Evolutionary conservation across 108 stramenopile species (phyloP).

Genomic region (Skeletonema costatum): DNA sequence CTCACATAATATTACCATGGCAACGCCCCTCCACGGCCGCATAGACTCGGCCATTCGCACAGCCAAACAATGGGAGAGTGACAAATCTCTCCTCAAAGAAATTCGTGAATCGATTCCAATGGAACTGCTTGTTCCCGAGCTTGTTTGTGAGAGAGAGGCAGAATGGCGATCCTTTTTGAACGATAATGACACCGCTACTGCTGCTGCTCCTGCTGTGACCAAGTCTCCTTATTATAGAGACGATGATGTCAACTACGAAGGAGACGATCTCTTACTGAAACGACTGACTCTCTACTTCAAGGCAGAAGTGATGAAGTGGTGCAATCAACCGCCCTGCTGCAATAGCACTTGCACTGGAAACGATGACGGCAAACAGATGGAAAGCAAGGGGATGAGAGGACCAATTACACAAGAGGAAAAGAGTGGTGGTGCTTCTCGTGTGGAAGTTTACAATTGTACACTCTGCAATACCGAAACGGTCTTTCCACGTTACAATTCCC

Average conservation of each 20-base stretch:
- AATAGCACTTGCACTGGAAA: constrained; percentile 43
- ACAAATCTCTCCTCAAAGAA: constrained; percentile 48
- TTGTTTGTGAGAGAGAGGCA: constrained; percentile 24
- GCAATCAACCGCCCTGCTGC: constrained; percentile 72
- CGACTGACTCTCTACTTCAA: constrained; percentile 77
- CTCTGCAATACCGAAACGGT: constrained; percentile 74
- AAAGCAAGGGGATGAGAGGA: constrained; percentile 43
- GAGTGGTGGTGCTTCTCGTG: constrained; percentile 58
- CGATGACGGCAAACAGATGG: constrained; percentile 54
- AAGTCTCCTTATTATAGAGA: constrained; percentile 18
- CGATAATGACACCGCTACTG: background rate
- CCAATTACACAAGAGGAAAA: constrained; percentile 67
- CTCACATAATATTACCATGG: constrained; percentile 4
- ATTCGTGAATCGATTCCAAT: constrained; percentile 65
- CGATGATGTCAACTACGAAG: constrained; percentile 46
- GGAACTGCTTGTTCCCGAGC: constrained; percentile 40
- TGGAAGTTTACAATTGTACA: constrained; percentile 79
- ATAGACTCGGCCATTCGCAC: constrained; percentile 50
- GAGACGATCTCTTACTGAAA: constrained; percentile 71
- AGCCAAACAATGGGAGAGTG: constrained; percentile 71
- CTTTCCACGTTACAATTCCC: constrained; percentile 94
- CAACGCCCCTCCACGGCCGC: constrained; percentile 33
- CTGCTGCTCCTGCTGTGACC: background rate
- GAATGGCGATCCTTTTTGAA: constrained; percentile 20
- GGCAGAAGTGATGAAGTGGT: constrained; percentile 78